phyloP scores from a whole-genome alignment of 2,329 filamentous ascomycete genomes.

The Teratosphaeriaceae sp. region DNA sequence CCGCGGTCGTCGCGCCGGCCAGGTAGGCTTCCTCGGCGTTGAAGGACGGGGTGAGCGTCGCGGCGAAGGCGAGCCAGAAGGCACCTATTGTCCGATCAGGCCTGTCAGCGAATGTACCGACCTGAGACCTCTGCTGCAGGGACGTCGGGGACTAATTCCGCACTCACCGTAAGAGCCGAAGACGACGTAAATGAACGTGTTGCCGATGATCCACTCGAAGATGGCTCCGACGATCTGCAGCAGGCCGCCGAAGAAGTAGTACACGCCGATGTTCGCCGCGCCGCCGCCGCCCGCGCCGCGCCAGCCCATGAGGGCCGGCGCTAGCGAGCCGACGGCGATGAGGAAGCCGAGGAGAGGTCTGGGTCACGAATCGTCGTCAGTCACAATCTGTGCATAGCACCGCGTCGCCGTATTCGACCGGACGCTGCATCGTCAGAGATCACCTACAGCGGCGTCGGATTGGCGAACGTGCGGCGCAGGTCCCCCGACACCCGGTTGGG shows the following conservation, averaged over 20 bases:
- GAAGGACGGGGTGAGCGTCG: slow-evolving; percentile 43
- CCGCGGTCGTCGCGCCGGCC: slow-evolving; percentile 20
- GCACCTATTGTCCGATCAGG: slow-evolving; percentile 23
- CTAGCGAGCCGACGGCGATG: slow-evolving; percentile 47
- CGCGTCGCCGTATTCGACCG: not conserved
- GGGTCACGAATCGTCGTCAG: not conserved
- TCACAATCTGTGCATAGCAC: slow-evolving; percentile 25
- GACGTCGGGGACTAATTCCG: no score
- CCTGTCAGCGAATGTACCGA: no score
- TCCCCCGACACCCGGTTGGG: slow-evolving; percentile 45
- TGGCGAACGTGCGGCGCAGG: slow-evolving; percentile 44
- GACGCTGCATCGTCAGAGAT: not conserved
- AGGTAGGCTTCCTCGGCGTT: slow-evolving; percentile 43
- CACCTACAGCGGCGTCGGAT: slow-evolving; percentile 45
- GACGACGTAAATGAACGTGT: slow-evolving; percentile 50
- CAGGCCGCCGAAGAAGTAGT: slow-evolving; percentile 46
- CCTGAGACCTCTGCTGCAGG: no score
- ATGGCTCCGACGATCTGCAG: slow-evolving; percentile 44
- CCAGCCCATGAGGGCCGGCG: slow-evolving; percentile 54
- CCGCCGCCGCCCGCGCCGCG: slow-evolving; percentile 49
- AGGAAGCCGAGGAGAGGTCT: slow-evolving; percentile 47
- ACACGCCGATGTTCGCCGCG: slow-evolving; percentile 39
- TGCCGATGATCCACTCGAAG: slow-evolving; percentile 50
- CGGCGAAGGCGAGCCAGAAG: slow-evolving; percentile 48
- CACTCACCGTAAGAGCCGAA: slow-evolving; percentile 44